Evolutionary conservation across 257 asterid genomes (phyloP), one percentile per base, ranked within the genome.

Genomic region (Ligustrum vulgare): DNA sequence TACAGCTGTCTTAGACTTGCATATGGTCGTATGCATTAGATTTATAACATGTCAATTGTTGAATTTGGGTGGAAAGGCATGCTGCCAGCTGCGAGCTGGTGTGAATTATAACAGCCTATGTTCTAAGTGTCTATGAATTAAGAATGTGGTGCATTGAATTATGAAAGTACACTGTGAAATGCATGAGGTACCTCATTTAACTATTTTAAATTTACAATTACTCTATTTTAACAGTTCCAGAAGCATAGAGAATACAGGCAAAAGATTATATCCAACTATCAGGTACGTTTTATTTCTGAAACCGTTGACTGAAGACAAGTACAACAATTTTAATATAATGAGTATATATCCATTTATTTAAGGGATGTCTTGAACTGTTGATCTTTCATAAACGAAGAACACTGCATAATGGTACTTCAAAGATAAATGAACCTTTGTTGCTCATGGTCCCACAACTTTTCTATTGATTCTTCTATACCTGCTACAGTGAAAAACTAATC

Each of bases 211-310:
- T 74, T 72, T 83, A 69, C 39, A 1, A 47, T 37, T 63, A 31
- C 72, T 76, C 58, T 64, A 56, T 78, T 82, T 73, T 34, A 76
- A 86, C 97, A 94, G 99, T 83, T 89, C 71, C 98, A 91, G 87
- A 94, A 84, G 89, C 99, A 92, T 77, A 82, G 93, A 67, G 99
- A 94, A 76, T 94, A 94, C 92, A 88, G 99, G 82, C 98, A 92
- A 87, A 94, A 94, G 91, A 94, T 94, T 72, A 87, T 89, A 84
- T 94, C 98, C 54, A 94, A 94, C 91, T 94, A 94, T 81, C 95
- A 94, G 99, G 99, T 92, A 82, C 67, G 10, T 18, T 32, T 69
- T 41, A 25, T 25, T 18, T 72, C 20, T 77, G 69, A 49, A 65
- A 45, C 69, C 16, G 8, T 64, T 67, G 54, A 25, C 23, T 79